Base-by-base conservation (phyloP, 2,329 filamentous ascomycete genomes). In the Exophiala dermatitidis region DNA sequence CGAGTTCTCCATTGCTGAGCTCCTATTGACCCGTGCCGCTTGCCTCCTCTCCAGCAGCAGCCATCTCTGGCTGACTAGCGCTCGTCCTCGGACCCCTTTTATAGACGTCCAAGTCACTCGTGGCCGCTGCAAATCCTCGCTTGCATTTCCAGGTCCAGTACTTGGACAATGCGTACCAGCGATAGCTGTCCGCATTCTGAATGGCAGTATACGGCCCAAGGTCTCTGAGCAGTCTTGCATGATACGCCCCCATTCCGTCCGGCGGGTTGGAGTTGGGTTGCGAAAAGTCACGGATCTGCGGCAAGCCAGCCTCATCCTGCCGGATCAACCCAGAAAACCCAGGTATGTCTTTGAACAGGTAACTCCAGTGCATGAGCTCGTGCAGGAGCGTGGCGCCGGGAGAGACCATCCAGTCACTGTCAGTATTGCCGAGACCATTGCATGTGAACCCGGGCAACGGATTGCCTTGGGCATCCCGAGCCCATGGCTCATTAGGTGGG, bases 281-380 rank as follows among this genome's bases (percentile, higher is more conserved):
- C 36, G 30, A 41, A 42, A 26, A 42, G 41, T 49, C 41, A 37
- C 47, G 47, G 28, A 53, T 48, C 31, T 50, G 48, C 1, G 48
- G 48, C 5, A 48, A 36, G 1, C 46, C 45, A 12, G 47, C 50
- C 10, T 44, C 40, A 28, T 49, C 48, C 29, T 48, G 30, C 6
- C 37, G 28, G 29, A 54, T 50, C 29, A 40, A 38, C 34, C 46
- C 45, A 8, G 42, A 36, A 31, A 42, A 54, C 4, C 40, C 29
- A 3, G 38, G 38, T 3, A 54, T 37, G 41, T 50, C 40, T 12
- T 48, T 30, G 26, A 48, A 19, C 8, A 53, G 19, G 37, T 42
- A 48, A 12, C 36, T 48, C 52, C 52, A 54, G 42, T 54, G 52
- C 33, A 54, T 49, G 32, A 46, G 40, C 40, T 54, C 52, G 33